Percentiles rank a stretch among this genome's conserved stretches.
Conservation (phyloP, 257 asterid species). For the Coffea eugenioides region DNA sequence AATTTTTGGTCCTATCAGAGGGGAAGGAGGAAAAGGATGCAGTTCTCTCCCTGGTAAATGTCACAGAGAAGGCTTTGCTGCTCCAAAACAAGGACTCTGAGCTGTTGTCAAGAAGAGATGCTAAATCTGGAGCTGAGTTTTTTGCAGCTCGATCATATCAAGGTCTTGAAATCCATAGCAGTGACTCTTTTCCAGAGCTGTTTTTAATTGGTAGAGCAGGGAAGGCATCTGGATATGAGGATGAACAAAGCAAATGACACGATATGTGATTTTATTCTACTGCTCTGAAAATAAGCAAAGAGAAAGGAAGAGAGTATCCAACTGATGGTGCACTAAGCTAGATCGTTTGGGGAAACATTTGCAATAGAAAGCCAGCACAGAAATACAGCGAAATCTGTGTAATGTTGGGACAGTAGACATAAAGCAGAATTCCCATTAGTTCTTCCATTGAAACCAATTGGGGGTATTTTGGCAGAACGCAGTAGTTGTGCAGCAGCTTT, state of each 20-base stretch:
- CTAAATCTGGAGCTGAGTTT: conserved; percentile 83
- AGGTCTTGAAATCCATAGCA: conserved; percentile 64
- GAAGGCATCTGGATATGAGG: conserved; percentile 73
- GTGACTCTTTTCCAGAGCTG: conserved; percentile 36
- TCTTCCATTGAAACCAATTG: background rate
- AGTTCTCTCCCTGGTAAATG: conserved; percentile 58
- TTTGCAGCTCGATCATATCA: conserved; percentile 77
- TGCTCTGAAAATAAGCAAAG: background rate
- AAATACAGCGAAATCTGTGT: background rate
- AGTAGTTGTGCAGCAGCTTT: background rate
- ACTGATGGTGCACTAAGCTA: too few species aligned
- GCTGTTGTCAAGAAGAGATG: conserved; percentile 33
- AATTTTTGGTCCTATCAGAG: conserved; percentile 32
- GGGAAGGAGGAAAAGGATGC: conserved; percentile 53
- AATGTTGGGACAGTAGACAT: background rate
- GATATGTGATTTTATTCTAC: background rate
- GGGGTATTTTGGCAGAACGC: background rate
- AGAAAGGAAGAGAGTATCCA: background rate
- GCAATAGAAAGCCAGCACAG: background rate
- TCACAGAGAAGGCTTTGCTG: conserved; percentile 76
- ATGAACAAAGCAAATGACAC: conserved; percentile 33
- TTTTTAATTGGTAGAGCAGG: conserved; percentile 77
- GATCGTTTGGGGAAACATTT: background rate
- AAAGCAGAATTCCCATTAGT: background rate
- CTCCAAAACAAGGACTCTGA: conserved; percentile 46